Evolutionary conservation across 768 basidiomycete species (phyloP), one percentile per base, ranked within the genome.

Genomic region (Leucocoprinus sp.): DNA sequence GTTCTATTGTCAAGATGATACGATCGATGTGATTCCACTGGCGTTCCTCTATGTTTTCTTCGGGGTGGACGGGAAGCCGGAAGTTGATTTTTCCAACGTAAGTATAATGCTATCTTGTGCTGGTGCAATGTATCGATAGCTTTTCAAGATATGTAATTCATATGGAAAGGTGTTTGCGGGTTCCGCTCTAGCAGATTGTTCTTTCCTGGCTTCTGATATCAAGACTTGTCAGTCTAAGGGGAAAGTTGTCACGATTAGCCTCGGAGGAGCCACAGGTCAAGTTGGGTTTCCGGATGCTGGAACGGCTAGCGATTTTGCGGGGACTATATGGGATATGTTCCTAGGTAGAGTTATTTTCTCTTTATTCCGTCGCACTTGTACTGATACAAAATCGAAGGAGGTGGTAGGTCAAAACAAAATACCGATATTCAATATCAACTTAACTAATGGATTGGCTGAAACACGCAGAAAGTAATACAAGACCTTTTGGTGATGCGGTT

Each of bases 241-340:
- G 12, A 81, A 80, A 52, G 62, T 73, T 15, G 58, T 77, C 21
- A 75, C 73, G 1, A 59, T 77, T 40, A 74, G 71, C 23, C 59
- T 78, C 18, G 79, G 80, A 18, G 80, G 80, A 23, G 80, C 76
- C 11, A 72, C 70, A 1, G 79, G 80, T 6, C 65, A 72, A 28
- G 76, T 70, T 8, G 70, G 70, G 7, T 84, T 85, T 56, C 59
- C 59, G 33, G 74, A 68, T 48, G 77, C 76, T 43, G 57, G 67
- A 0, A 68, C 80, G 51, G 84, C 76, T 6, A 49, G 56, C 6
- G 57, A 59, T 8, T 84, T 82, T 50, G 83, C 78, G 1, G 62
- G 74, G 42, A 71, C 70, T 0, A 72, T 86, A 42, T 86, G 84
- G 84, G 67, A 82, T 55, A 54, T 79, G 46, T 84, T 86, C 62